These are phyloP conservation scores for Lipomyces yarrowii DNA, from an alignment of 1,139 yeast genomes.

Conservation along the genomic window DNA sequence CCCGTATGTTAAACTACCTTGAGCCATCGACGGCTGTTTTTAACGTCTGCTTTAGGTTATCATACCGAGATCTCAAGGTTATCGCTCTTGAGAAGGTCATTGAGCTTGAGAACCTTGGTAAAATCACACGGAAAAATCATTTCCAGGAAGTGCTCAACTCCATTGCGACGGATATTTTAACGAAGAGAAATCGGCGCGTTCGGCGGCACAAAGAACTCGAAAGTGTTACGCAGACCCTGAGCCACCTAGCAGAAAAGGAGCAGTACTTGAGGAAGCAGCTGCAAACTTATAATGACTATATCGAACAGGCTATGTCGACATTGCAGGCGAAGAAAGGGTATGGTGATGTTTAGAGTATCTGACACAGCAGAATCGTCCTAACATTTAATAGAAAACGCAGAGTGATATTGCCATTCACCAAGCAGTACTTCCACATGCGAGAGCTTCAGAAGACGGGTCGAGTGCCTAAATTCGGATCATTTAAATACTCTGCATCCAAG, in stretches of 20 bases:
- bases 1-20: constrained; percentile 1
- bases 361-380: neutral
- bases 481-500: constrained; percentile 76
- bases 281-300: constrained; percentile 66
- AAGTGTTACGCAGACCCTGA: constrained; percentile 61
- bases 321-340: constrained; percentile 59
- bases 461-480: constrained; percentile 78
- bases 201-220: constrained; percentile 64
- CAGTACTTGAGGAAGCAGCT: constrained; percentile 62
- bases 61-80: constrained; percentile 77
- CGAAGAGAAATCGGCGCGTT: constrained; percentile 70
- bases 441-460: constrained; percentile 69
- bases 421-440: constrained; percentile 76
- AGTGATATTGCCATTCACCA: constrained; percentile 64
- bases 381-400: constrained; percentile 45
- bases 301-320: constrained; percentile 65
- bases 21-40: neutral
- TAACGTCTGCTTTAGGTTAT: constrained; percentile 45
- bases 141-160: constrained; percentile 81
- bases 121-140: constrained; percentile 65
- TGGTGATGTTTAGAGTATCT: constrained; percentile 36
- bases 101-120: constrained; percentile 72
- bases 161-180: constrained; percentile 80
- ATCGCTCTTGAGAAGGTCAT: constrained; percentile 73
- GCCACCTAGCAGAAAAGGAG: constrained; percentile 64